Conservation (phyloP, 2,329 filamentous ascomycete species). For the Neonectria punicea region DNA sequence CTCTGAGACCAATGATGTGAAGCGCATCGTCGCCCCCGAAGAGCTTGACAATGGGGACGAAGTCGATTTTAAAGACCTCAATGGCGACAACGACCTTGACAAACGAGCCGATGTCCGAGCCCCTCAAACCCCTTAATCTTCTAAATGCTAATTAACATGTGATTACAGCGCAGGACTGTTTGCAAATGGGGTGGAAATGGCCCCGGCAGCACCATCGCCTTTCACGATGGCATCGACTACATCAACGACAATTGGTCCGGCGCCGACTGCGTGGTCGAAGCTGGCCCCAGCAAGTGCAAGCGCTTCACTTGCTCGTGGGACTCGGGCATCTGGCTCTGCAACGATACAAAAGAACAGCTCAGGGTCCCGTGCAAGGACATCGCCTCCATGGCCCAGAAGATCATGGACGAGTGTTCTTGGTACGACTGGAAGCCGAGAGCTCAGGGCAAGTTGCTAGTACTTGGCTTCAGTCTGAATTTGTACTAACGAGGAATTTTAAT, state of each 20-base stretch:
- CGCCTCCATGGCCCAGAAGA: not conserved
- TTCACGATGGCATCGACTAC: slow-evolving; percentile 6
- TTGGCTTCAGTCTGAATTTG: fast-evolving
- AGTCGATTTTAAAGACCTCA: not conserved
- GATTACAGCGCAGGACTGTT: not conserved
- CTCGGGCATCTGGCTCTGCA: slow-evolving; percentile 22
- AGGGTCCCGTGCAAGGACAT: slow-evolving; percentile 12
- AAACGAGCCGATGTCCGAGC: not conserved
- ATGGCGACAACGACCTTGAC: not conserved
- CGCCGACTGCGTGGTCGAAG: slow-evolving; percentile 1
- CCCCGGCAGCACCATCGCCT: not conserved
- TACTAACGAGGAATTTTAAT: not conserved
- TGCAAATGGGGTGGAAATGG: slow-evolving; percentile 11
- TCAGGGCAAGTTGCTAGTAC: not conserved
- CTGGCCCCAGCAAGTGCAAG: slow-evolving; percentile 13
- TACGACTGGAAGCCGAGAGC: slow-evolving; percentile 4
- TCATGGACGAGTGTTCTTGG: slow-evolving; percentile 5
- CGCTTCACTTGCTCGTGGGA: slow-evolving; percentile 15
- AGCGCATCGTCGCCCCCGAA: not conserved
- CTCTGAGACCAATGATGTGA: not conserved
- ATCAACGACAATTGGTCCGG: slow-evolving; percentile 1
- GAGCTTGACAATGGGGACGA: not conserved
- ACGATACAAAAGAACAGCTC: slow-evolving; percentile 11
- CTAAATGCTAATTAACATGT: not conserved
- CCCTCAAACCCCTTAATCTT: not conserved